A percentile compares a stretch with the other conserved stretches of the same genome.
Conservation (phyloP, 441 rosid genomes). For the Adansonia gregorii region DNA sequence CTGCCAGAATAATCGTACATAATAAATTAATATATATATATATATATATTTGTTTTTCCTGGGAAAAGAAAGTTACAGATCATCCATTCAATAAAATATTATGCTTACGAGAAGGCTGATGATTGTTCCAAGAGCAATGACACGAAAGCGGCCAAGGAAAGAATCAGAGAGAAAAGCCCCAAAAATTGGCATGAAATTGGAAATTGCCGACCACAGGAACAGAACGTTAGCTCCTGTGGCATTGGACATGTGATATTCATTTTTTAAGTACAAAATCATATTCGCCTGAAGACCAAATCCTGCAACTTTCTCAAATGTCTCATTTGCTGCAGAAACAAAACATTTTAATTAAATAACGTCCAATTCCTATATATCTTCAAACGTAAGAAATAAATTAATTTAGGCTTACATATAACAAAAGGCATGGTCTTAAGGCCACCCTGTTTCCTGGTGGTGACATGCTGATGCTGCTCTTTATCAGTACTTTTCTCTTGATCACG, state of each 20-base stretch:
- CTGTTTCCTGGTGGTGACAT: constrained; percentile 26
- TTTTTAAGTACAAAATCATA: constrained; percentile 47
- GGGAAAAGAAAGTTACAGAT: too few relatives aligned
- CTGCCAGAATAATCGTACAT: constrained; percentile 31
- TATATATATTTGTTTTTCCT: neutral
- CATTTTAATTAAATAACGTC: neutral
- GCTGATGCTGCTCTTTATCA: neutral
- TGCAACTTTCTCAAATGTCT: constrained; percentile 55
- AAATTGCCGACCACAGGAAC: constrained; percentile 48
- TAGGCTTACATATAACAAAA: constrained; percentile 48
- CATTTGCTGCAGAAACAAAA: constrained; percentile 48
- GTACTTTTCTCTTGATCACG: neutral
- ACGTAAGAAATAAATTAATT: neutral
- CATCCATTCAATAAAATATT: neutral
- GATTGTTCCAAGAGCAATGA: constrained; percentile 42
- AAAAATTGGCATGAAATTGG: constrained; percentile 40
- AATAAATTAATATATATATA: neutral
- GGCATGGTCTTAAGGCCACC: constrained; percentile 62
- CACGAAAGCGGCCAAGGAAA: constrained; percentile 47
- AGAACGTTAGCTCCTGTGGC: constrained; percentile 41
- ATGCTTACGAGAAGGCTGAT: constrained; percentile 42
- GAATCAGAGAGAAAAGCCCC: constrained; percentile 62
- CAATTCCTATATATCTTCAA: neutral
- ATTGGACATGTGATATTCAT: constrained; percentile 38
- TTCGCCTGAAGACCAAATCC: constrained; percentile 46